Conservation (phyloP, 306 rosid species). For the Dryas drummondii region DNA sequence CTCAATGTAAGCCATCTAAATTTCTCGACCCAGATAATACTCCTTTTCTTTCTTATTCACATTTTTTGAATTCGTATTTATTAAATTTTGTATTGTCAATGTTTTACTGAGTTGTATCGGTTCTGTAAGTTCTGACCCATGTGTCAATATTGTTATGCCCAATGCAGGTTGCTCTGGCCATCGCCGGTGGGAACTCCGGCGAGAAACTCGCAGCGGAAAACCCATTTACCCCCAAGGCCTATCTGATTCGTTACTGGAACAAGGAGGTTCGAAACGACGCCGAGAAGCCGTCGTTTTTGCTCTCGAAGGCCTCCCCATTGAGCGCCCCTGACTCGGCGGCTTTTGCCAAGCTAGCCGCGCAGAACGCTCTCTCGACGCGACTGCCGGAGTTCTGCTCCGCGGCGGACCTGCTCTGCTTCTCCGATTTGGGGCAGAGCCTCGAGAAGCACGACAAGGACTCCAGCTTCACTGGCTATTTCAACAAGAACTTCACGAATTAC, state of each 20-base stretch:
- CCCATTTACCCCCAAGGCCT: slow-evolving; percentile 81
- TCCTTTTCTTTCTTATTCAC: background rate
- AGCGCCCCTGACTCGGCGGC: slow-evolving; percentile 56
- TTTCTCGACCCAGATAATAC: slow-evolving; percentile 3
- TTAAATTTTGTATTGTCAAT: background rate
- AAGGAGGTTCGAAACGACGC: slow-evolving; percentile 72
- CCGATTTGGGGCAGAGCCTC: slow-evolving; percentile 51
- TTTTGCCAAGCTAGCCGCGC: slow-evolving; percentile 61
- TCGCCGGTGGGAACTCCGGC: slow-evolving; percentile 3
- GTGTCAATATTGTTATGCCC: slow-evolving; percentile 24
- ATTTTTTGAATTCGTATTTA: background rate
- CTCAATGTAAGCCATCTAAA: slow-evolving; percentile 60
- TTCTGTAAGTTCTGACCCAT: background rate
- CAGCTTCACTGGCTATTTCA: slow-evolving; percentile 45
- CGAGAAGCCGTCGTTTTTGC: slow-evolving; percentile 53
- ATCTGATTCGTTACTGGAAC: slow-evolving; percentile 76
- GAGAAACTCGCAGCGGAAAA: slow-evolving; percentile 30
- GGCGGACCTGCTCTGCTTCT: slow-evolving; percentile 76
- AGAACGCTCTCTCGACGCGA: slow-evolving; percentile 49
- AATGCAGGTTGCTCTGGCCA: slow-evolving; percentile 66
- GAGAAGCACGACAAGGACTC: slow-evolving; percentile 65
- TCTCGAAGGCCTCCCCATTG: slow-evolving; percentile 79
- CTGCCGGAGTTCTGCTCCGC: slow-evolving; percentile 77
- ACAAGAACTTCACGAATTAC: slow-evolving; percentile 78
- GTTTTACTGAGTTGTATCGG: background rate